Percentiles rank a stretch among this genome's conserved stretches.
These are phyloP conservation scores for Clausena lansium DNA, from an alignment of 345 rosid genomes.

Conservation along the genomic window DNA sequence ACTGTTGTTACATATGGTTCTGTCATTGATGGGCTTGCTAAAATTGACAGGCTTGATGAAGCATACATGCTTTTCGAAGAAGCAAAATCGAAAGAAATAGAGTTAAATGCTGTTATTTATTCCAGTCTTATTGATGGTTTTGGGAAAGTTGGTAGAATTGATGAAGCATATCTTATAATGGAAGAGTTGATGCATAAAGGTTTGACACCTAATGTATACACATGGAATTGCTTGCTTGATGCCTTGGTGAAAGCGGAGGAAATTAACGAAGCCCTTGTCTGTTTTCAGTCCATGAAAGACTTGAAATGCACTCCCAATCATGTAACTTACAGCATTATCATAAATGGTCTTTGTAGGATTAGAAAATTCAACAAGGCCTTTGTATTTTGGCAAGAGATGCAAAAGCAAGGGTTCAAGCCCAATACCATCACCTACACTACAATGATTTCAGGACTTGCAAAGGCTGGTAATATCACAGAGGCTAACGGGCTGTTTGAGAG, in stretches of 20 bases:
- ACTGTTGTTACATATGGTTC: slow-evolving; percentile 94
- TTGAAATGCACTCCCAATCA: slow-evolving; percentile 67
- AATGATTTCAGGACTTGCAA: slow-evolving; percentile 87
- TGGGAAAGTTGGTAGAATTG: slow-evolving; percentile 94
- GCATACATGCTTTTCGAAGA: slow-evolving; percentile 98
- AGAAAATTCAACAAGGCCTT: slow-evolving; percentile 95
- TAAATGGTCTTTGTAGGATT: slow-evolving; percentile 81
- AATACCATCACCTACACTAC: slow-evolving; percentile 69
- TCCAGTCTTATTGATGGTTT: slow-evolving; percentile 93
- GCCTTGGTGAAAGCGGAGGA: slow-evolving; percentile 90
- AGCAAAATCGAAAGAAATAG: slow-evolving; percentile 75
- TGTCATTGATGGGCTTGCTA: slow-evolving; percentile 79
- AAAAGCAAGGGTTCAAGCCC: slow-evolving; percentile 71
- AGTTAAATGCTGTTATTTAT: slow-evolving; percentile 71
- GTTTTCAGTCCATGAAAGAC: slow-evolving; percentile 86
- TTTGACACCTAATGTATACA: slow-evolving; percentile 69
- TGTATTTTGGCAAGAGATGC: slow-evolving; percentile 99
- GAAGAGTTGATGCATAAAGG: slow-evolving; percentile 97
- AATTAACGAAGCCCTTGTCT: slow-evolving; percentile 76
- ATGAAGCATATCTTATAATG: slow-evolving; percentile 92
- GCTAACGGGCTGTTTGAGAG: slow-evolving; percentile 69
- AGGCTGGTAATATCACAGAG: slow-evolving; percentile 77
- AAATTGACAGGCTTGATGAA: slow-evolving; percentile 95
- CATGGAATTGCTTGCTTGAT: slow-evolving; percentile 97
- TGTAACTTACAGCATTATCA: slow-evolving; percentile 71